Evolutionary conservation across 805 yeast species (phyloP), one percentile per base, ranked within the genome.

Genomic region (Yarrowia sp.): DNA sequence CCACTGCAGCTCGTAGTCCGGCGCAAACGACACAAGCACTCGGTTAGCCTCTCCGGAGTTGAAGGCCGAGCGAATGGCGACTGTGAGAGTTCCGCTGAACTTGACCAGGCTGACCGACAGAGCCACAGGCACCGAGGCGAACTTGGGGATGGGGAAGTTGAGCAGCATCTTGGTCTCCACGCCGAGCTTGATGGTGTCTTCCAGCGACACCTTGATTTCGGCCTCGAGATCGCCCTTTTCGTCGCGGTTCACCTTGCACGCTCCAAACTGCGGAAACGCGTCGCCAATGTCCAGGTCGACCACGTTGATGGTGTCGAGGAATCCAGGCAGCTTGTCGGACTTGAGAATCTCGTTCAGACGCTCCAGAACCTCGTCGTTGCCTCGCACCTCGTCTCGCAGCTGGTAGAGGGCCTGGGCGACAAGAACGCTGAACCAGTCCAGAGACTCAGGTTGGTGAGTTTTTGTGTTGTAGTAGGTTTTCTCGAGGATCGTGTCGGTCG

Each of bases 351-450:
- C 84, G 68, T 89, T 85, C 55, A 94, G 76, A 1, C 91, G 85
- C 66, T 88, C 86, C 64, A 92, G 84, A 24, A 94, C 87, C 71
- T 90, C 91, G 71, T 94, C 94, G 53, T 91, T 84, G 41, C 82
- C 78, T 62, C 90, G 75, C 0, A 98, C 98, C 71, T 94, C 98
- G n/a, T 85, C 81, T 63, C 99, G 81, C 65, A 91, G 80, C 66
- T 92, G 96, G 31, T 89, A 83, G 24, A 94, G 84, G 7, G 91
- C 85, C 72, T 94, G 97, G 0, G 97, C 99, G 18, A 94, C 81
- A 35, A 94, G 77, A 1, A 94, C 97, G 66, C 93, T 94, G 73
- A 94, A 90, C 99, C 99, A 94, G 72, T 94, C 99, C 64, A 94
- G 76, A 0, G 97, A 87, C 75, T 94, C 99, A 0, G 97, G 82